These are phyloP conservation scores for Skeletonema costatum DNA, from an alignment of 108 stramenopile genomes.

Conservation along the genomic window DNA sequence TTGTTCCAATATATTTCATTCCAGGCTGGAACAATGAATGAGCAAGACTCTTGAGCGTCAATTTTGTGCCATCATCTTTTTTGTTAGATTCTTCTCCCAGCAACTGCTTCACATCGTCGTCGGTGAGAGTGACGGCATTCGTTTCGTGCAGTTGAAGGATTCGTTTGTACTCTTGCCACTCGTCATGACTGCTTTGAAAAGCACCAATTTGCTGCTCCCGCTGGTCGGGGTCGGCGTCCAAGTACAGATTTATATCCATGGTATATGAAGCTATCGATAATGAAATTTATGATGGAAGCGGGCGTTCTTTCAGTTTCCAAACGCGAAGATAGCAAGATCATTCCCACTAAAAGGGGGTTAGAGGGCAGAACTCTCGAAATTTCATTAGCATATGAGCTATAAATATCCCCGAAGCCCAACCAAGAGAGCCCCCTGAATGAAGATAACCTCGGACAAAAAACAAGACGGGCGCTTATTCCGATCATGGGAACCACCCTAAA, in stretches of 20 bases:
- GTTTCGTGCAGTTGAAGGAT: background rate
- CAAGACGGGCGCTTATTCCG: no score
- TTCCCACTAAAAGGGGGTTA: no score
- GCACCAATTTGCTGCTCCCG: background rate
- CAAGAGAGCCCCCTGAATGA: background rate
- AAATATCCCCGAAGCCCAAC: no score
- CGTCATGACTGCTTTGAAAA: background rate
- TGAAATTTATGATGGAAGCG: no score
- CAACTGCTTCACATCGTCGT: background rate
- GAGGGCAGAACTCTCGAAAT: no score
- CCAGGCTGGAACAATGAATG: constrained; percentile 25
- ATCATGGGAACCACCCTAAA: no score
- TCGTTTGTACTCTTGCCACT: background rate
- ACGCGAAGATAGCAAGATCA: no score
- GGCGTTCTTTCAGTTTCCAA: no score
- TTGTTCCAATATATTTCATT: constrained; percentile 26
- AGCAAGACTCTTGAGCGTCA: constrained; percentile 11
- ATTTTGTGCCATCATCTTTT: background rate
- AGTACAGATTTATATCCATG: background rate
- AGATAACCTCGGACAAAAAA: no score
- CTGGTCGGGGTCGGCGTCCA: background rate
- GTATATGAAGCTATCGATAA: no score
- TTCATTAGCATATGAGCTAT: no score
- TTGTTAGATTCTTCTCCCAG: background rate
- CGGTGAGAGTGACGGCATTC: background rate